phyloP scores from a whole-genome alignment of 73 alveolate species.

The Tetrahymena borealis region DNA sequence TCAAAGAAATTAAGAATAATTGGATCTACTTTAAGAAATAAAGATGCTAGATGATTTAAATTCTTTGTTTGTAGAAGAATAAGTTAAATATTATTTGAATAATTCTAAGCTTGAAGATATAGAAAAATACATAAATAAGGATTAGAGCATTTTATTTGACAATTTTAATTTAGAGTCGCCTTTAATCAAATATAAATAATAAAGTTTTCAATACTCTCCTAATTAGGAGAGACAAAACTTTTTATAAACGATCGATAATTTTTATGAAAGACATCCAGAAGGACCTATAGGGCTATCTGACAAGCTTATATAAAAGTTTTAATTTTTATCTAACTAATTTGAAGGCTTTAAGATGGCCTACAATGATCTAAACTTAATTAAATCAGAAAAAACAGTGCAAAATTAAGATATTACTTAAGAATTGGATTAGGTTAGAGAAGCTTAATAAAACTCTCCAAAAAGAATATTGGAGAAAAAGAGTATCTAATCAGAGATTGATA shows the following conservation, averaged over 20 bases:
- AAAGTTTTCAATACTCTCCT: background rate
- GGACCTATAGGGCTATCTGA: background rate
- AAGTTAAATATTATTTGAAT: background rate
- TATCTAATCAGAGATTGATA: background rate
- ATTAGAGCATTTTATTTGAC: background rate
- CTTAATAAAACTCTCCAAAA: background rate
- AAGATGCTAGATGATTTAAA: background rate
- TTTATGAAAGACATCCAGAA: background rate
- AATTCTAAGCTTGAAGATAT: background rate
- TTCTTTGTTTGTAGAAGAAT: background rate
- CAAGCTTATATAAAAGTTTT: background rate
- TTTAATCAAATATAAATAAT: background rate
- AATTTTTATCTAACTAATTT: background rate
- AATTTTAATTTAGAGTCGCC: background rate
- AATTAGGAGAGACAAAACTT: background rate
- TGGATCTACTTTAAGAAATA: background rate
- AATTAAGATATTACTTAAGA: background rate
- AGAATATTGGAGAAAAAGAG: background rate
- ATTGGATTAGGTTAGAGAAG: background rate
- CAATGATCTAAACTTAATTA: background rate
- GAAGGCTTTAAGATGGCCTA: background rate
- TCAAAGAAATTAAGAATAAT: background rate
- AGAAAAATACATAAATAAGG: background rate
- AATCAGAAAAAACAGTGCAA: background rate
- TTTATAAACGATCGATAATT: background rate